phyloP scores from a whole-genome alignment of 1,284 basidiomycete genomes.

The Cutaneotrichosporon dermatis region DNA sequence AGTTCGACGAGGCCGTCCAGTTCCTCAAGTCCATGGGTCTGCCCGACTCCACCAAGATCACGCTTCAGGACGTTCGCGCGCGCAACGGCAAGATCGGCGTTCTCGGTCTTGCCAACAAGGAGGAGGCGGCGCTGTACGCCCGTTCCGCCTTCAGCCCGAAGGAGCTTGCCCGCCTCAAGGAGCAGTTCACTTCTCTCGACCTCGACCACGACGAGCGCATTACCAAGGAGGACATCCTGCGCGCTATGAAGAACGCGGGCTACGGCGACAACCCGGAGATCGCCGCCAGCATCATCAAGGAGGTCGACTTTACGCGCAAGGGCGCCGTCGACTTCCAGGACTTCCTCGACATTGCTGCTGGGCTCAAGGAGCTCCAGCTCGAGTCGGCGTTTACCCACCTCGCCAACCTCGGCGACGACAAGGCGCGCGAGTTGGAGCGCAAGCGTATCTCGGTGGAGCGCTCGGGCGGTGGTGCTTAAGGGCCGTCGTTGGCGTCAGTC shows the following conservation, averaged over 20 bases:
- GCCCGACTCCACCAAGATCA: constrained; percentile 51
- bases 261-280: constrained; percentile 52
- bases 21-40: constrained; percentile 77
- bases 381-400: constrained; percentile 54
- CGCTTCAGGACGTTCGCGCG: constrained; percentile 40
- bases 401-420: constrained; percentile 35
- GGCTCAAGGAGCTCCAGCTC: constrained; percentile 67
- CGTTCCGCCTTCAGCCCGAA: constrained; percentile 64
- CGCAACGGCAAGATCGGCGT: constrained; percentile 31
- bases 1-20: constrained; percentile 60
- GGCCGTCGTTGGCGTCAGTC: not conserved
- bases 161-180: constrained; percentile 61
- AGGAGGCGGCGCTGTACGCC: constrained; percentile 52
- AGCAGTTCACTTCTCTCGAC: constrained; percentile 55
- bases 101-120: constrained; percentile 33
- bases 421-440: constrained; percentile 1
- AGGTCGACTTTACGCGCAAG: constrained; percentile 62
- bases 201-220: constrained; percentile 48
- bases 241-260: constrained; percentile 45
- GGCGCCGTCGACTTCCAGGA: constrained; percentile 65
- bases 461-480: constrained; percentile 72
- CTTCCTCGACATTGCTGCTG: constrained; percentile 76
- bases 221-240: constrained; percentile 42
- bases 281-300: constrained; percentile 66
- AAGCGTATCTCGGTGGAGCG: constrained; percentile 71